These are phyloP conservation scores for Pilatotrama ljubarskyi DNA, from an alignment of 768 basidiomycete genomes.

Conservation along the genomic window DNA sequence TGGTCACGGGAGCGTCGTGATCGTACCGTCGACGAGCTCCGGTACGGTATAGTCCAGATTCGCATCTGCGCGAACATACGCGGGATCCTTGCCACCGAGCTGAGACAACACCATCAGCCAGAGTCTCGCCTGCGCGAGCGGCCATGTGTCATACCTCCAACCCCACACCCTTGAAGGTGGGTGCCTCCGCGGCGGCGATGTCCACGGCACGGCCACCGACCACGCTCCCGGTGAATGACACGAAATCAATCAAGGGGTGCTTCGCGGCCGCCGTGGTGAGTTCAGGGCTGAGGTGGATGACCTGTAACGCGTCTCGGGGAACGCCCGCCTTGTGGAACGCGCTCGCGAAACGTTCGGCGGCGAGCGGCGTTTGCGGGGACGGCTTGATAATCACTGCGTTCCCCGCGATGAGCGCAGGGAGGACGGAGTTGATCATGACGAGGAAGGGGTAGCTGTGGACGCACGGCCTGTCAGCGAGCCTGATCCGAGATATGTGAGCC, in stretches of 20 bases:
- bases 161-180: slow-evolving; percentile 82
- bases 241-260: slow-evolving; percentile 71
- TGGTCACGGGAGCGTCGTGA: not conserved
- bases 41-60: slow-evolving; percentile 79
- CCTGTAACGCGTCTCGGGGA: slow-evolving; percentile 71
- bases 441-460: slow-evolving; percentile 79
- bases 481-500: not conserved
- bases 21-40: slow-evolving; percentile 86
- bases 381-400: slow-evolving; percentile 93
- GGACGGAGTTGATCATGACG: slow-evolving; percentile 84
- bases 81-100: slow-evolving; percentile 98
- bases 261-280: slow-evolving; percentile 61
- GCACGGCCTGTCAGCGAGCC: not conserved
- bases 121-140: not conserved
- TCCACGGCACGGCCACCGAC: slow-evolving; percentile 73
- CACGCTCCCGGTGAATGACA: slow-evolving; percentile 92
- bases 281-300: slow-evolving; percentile 68
- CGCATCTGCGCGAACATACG: slow-evolving; percentile 88
- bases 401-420: slow-evolving; percentile 89
- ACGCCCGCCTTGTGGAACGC: slow-evolving; percentile 78
- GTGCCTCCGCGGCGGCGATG: slow-evolving; percentile 60
- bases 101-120: slow-evolving; percentile 45
- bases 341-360: slow-evolving; percentile 75
- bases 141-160: slow-evolving; percentile 60
- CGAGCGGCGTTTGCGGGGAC: slow-evolving; percentile 92